Evolutionary conservation across 2,329 filamentous ascomycete genomes (phyloP), one percentile per base, ranked within the genome.

Genomic region (Basipetospora sp.): DNA sequence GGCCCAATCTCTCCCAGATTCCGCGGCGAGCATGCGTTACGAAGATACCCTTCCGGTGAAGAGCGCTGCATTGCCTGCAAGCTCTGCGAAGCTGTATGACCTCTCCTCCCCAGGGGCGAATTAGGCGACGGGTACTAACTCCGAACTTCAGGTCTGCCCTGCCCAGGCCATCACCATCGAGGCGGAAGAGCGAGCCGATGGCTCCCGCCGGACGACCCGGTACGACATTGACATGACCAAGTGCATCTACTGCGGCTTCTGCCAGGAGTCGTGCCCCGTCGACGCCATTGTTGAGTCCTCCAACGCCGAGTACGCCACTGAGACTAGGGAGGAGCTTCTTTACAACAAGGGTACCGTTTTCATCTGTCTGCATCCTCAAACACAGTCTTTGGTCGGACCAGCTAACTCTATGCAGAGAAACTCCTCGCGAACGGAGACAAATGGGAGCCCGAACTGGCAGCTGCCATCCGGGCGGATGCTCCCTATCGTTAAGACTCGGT

Each of bases 181-280:
- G 67, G 90, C 90, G 41, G 90, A 98, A 62, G 90, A 98, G 70
- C 86, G 90, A 56, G 84, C 83, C 54, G 90, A 98, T 53, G 90
- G 90, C 45, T 92, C 84, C 54, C 78, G 90, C 62, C 77, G 90
- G 56, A 98, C 90, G 36, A 94, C 88, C 42, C 78, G 88, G 57
- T 98, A 98, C 65, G 90, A 98, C 59, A 94, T 98, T 56, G 90
- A 98, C 65, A 98, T 98, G 90, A 96, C 90, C 54, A 98, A 98
- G 73, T 98, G 90, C 68, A 98, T 98, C 63, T 98, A 96, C 76
- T 96, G 90, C 60, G 90, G 90, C 36, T 92, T 93, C 67, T 96
- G 90, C 74, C 88, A 94, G 68, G 90, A 98, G 69, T 93, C 84
- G 47, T 98, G 90, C 66, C 90, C 90, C 31, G 90, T 98, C 39